These are phyloP conservation scores for Verticillium isaacii DNA, from an alignment of 2,329 filamentous ascomycete genomes.

Conservation along the genomic window DNA sequence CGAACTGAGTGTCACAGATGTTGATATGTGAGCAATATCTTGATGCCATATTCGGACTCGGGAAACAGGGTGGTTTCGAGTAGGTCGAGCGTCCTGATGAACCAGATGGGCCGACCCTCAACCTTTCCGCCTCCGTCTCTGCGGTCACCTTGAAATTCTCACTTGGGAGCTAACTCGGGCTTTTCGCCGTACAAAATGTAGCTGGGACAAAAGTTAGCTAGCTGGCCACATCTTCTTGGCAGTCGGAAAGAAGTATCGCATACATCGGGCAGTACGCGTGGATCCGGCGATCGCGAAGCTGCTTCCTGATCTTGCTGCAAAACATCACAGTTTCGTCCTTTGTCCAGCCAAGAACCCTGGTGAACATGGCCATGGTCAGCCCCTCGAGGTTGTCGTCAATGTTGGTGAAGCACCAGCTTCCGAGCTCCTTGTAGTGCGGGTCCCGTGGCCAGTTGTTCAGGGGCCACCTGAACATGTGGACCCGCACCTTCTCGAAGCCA, in stretches of 20 bases:
- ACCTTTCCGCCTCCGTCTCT: no score
- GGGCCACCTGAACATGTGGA: slow-evolving; percentile 20
- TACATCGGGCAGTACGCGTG: slow-evolving; percentile 22
- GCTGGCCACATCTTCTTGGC: background rate
- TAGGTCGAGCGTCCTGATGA: no score
- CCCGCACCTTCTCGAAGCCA: slow-evolving; percentile 24
- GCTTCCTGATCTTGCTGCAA: slow-evolving; percentile 17
- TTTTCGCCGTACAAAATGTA: background rate
- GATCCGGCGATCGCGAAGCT: slow-evolving; percentile 17
- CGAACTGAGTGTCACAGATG: no score
- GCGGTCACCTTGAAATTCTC: no score
- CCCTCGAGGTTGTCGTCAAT: slow-evolving; percentile 19
- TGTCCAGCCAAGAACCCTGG: slow-evolving; percentile 19
- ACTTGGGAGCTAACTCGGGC: background rate
- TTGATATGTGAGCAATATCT: no score
- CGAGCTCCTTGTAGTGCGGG: slow-evolving; percentile 19
- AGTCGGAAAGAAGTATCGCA: background rate
- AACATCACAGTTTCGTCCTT: slow-evolving; percentile 18
- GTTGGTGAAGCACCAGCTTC: slow-evolving; percentile 14
- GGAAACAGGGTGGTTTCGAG: no score
- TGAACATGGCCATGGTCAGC: slow-evolving; percentile 22
- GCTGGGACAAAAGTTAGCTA: background rate
- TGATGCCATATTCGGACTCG: no score
- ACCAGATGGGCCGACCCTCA: no score
- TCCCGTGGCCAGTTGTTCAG: slow-evolving; percentile 26